Base-by-base conservation (phyloP, 169 alveolate species). In the Cryptosporidium felis region DNA sequence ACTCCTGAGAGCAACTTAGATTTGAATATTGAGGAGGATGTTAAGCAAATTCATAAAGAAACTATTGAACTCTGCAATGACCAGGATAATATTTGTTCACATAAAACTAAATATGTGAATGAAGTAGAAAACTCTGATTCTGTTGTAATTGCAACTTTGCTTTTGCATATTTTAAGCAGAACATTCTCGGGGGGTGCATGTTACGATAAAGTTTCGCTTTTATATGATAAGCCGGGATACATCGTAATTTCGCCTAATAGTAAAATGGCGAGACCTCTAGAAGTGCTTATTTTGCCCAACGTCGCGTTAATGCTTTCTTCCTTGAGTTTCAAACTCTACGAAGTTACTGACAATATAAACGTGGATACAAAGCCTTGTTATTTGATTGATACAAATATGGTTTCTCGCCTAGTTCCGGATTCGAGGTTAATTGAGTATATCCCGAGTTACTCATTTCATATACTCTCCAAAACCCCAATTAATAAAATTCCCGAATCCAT, bases 171-270 rank as follows among this genome's bases (percentile, higher is more conserved):
- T 12, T 18, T 74, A 9, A 74, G 85, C 6, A 32, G 85, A 53
- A 74, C 85, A 36, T 74, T 49, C 14, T 74, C 85, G 6, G 85
- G 85, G 12, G 85, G 85, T 21, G 59, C 67, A 5, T 74, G 85
- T n/a, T 53, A 53, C 56, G 85, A 74, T 8, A 74, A 74, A 10
- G 85, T 74, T 34, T 74, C 85, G 10, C 56, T 56, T 14, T 34
- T 74, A 32, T 74, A 74, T n/a, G 56, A 53, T 32, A 74, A 74
- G 10, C 65, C 85, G 8, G 85, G 56, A 12, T 74, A 60, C 34
- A 74, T 74, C 23, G 67, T 74, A 23, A 74, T 74, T 53, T 74
- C 85, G 18, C 85, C 85, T 3, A 26, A 74, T 53, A 74, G 85
- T 23, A 74, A 74, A 23, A 28, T 58, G 38, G 85, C 85, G 16